Evolutionary conservation across 352 stramenopile species (phyloP).

Genomic region (Globisporangium cederbergense): DNA sequence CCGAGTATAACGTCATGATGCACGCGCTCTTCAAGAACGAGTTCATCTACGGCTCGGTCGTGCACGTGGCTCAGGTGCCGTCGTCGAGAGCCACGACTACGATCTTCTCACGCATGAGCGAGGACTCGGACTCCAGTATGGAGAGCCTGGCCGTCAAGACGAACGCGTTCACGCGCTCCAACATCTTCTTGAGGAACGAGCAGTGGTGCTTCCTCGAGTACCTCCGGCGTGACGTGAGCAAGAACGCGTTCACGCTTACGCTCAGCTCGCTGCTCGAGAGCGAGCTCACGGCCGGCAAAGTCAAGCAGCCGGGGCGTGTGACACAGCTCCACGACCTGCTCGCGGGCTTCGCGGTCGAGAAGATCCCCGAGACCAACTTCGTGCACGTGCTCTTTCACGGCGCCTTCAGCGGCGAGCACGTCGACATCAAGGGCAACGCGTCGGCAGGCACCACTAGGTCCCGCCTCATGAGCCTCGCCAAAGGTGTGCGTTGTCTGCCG

Average conservation of each 20-base stretch:
- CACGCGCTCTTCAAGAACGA: slow-evolving; percentile 32
- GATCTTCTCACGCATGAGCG: slow-evolving; percentile 10
- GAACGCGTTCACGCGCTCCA: slow-evolving; percentile 30
- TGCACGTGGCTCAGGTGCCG: slow-evolving; percentile 24
- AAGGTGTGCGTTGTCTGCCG: slow-evolving; percentile 31
- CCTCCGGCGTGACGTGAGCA: slow-evolving; percentile 11
- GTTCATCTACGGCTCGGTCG: slow-evolving; percentile 50
- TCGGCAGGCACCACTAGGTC: slow-evolving; percentile 19
- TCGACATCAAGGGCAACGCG: slow-evolving; percentile 13
- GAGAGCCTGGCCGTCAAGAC: slow-evolving; percentile 36
- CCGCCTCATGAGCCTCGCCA: slow-evolving; percentile 37
- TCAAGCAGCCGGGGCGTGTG: slow-evolving; percentile 31
- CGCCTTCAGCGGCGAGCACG: slow-evolving; percentile 20
- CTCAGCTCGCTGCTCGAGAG: slow-evolving; percentile 28
- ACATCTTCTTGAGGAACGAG: slow-evolving; percentile 31
- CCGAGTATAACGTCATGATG: slow-evolving; percentile 38
- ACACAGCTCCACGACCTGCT: slow-evolving; percentile 35
- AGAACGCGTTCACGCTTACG: slow-evolving; percentile 30
- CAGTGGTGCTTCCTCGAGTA: slow-evolving; percentile 45
- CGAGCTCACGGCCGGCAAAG: slow-evolving; percentile 33
- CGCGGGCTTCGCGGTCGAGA: slow-evolving; percentile 31
- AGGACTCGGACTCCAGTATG: slow-evolving; percentile 15
- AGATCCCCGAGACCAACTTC: slow-evolving; percentile 28
- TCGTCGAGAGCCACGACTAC: neutral
- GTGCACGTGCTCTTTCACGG: slow-evolving; percentile 44